phyloP scores from a whole-genome alignment of 768 basidiomycete species.

The Trametes sanguinea region DNA sequence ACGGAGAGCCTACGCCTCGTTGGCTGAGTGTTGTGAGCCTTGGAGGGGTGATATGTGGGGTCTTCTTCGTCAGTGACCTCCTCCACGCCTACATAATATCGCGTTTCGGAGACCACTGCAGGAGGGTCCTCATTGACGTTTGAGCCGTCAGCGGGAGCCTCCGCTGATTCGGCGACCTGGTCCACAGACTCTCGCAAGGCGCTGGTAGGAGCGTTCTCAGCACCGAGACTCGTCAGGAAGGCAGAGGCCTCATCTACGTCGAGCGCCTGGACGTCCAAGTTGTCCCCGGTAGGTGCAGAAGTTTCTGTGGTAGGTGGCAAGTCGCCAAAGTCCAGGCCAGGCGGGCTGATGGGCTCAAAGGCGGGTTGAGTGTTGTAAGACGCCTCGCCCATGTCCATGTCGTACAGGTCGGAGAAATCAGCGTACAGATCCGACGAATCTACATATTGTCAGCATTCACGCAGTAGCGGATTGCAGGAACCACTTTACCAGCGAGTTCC shows the following conservation, averaged over 20 bases:
- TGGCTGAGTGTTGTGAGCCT: too few species aligned
- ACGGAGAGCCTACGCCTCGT: background rate
- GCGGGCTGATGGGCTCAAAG: conserved; percentile 19
- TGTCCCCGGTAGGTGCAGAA: background rate
- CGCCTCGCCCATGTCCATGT: background rate
- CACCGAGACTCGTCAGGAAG: background rate
- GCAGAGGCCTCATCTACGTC: background rate
- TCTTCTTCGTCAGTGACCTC: conserved; percentile 9
- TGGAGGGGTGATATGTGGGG: too few species aligned
- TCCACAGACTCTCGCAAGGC: background rate
- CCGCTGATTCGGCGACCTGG: background rate
- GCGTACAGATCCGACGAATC: background rate
- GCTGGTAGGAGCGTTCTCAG: background rate
- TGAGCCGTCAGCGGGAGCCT: background rate
- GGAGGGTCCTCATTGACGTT: too few species aligned
- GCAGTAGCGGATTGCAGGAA: background rate
- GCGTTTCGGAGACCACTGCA: background rate
- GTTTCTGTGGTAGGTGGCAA: conserved; percentile 8
- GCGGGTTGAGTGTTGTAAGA: conserved; percentile 6
- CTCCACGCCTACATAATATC: conserved; percentile 1
- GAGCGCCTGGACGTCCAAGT: background rate
- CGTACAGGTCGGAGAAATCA: conserved; percentile 13
- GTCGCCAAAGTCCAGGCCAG: conserved; percentile 22
- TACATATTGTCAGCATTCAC: background rate
- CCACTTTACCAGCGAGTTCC: background rate